Conservation (phyloP, 1,284 basidiomycete genomes). For the Cryptococcus depauperatus region DNA sequence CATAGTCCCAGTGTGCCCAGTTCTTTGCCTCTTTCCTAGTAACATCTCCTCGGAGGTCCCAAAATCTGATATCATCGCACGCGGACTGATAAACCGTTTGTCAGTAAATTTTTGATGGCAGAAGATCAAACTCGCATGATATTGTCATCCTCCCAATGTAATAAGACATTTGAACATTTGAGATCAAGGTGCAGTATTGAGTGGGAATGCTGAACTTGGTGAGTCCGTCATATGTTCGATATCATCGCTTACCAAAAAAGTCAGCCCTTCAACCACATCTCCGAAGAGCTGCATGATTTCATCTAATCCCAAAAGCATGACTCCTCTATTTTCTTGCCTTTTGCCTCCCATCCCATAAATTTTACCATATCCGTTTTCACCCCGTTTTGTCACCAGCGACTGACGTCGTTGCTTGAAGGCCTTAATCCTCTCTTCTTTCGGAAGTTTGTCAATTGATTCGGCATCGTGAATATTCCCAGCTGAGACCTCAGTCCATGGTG, state of each 20-base stretch:
- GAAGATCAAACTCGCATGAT: slow-evolving; percentile 49
- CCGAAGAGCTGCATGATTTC: slow-evolving; percentile 68
- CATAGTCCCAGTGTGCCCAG: slow-evolving; percentile 87
- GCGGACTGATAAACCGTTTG: slow-evolving; percentile 37
- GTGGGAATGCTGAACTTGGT: slow-evolving; percentile 59
- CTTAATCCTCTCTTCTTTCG: slow-evolving; percentile 54
- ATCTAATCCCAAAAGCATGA: slow-evolving; percentile 70
- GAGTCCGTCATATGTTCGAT: neutral
- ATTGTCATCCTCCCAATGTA: slow-evolving; percentile 84
- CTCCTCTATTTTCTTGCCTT: slow-evolving; percentile 49
- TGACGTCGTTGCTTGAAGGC: slow-evolving; percentile 42
- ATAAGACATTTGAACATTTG: slow-evolving; percentile 84
- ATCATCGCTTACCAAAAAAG: slow-evolving; percentile 60
- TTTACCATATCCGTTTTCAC: slow-evolving; percentile 29
- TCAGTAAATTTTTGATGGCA: neutral
- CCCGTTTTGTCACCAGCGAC: slow-evolving; percentile 28
- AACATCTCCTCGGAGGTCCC: slow-evolving; percentile 87
- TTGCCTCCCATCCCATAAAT: neutral
- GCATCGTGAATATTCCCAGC: slow-evolving; percentile 26
- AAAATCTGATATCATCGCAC: slow-evolving; percentile 85
- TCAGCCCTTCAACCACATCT: slow-evolving; percentile 68
- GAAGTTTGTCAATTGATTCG: slow-evolving; percentile 50
- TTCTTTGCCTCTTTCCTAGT: slow-evolving; percentile 56
- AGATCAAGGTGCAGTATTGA: slow-evolving; percentile 84
- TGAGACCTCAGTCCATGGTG: slow-evolving; percentile 41